Percentiles rank a stretch among this genome's conserved stretches.
Conservation (phyloP, 2,329 filamentous ascomycete species). For the Arthrinium phaeospermum region DNA sequence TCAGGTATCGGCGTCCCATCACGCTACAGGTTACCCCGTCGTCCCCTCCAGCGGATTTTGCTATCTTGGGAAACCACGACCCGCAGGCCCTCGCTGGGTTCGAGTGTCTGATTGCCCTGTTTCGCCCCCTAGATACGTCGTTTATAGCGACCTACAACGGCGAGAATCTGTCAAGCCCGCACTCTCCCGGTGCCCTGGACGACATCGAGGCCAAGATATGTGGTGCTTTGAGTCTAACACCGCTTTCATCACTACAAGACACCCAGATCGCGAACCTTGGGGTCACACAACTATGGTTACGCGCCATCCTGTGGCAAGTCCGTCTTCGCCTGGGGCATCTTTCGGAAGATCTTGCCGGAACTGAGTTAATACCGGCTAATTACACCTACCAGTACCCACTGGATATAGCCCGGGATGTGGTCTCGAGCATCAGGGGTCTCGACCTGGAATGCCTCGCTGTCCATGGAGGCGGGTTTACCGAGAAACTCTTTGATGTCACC, state of each 20-base stretch:
- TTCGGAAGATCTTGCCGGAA: slow-evolving; percentile 28
- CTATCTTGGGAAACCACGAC: slow-evolving; percentile 19
- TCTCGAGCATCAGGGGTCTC: slow-evolving; percentile 45
- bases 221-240: slow-evolving; percentile 40
- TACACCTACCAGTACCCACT: slow-evolving; percentile 51
- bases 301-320: slow-evolving; percentile 52
- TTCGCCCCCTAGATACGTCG: slow-evolving; percentile 47
- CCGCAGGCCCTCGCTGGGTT: slow-evolving; percentile 42
- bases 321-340: slow-evolving; percentile 50
- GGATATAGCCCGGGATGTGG: slow-evolving; percentile 47
- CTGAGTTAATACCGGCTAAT: slow-evolving; percentile 29
- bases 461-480: slow-evolving; percentile 52
- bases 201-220: slow-evolving; percentile 45
- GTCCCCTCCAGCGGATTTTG: slow-evolving; percentile 35
- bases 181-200: slow-evolving; percentile 41
- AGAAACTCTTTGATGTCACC: slow-evolving; percentile 53
- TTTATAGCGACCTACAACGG: slow-evolving; percentile 49
- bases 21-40: slow-evolving; percentile 48
- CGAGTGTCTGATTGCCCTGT: slow-evolving; percentile 47
- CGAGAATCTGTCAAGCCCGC: slow-evolving; percentile 40
- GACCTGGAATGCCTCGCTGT: slow-evolving; percentile 46
- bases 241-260: slow-evolving; percentile 41
- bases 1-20: slow-evolving; percentile 50
- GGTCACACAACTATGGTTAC: slow-evolving; percentile 52
- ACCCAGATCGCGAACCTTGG: slow-evolving; percentile 52